Evolutionary conservation across 2,329 filamentous ascomycete genomes (phyloP).

Genomic region (Mariannaea elegans): DNA sequence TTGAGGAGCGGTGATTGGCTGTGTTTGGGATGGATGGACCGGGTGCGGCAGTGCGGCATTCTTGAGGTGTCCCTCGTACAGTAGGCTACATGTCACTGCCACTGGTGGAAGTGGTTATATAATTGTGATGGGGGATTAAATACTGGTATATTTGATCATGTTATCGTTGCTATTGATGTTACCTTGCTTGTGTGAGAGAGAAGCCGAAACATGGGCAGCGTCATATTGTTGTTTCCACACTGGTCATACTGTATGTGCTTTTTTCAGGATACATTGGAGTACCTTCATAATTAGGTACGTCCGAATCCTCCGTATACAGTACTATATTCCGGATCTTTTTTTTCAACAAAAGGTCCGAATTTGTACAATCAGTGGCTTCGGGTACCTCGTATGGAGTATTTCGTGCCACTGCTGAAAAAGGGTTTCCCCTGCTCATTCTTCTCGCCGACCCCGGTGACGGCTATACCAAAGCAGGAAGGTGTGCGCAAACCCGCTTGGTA

Average conservation of each 20-base stretch:
- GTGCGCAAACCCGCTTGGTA: constrained; percentile 16
- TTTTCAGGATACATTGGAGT: too few relatives aligned
- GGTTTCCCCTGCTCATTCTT: background rate
- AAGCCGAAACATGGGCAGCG: background rate
- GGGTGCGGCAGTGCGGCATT: constrained; percentile 23
- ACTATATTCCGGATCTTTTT: constrained; percentile 11
- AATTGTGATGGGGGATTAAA: too few relatives aligned
- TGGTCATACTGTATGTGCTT: too few relatives aligned
- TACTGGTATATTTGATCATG: too few relatives aligned
- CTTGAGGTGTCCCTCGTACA: background rate
- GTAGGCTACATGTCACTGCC: background rate
- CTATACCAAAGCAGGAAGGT: constrained; percentile 25
- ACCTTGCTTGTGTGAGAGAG: background rate
- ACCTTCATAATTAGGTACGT: too few relatives aligned
- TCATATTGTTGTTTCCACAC: too few relatives aligned
- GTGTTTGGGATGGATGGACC: constrained; percentile 19
- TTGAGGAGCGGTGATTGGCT: constrained; percentile 28
- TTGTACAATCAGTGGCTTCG: background rate
- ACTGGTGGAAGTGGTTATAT: background rate
- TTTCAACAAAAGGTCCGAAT: constrained; percentile 39
- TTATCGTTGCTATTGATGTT: background rate
- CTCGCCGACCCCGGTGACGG: constrained; percentile 14
- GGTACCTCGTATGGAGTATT: too few relatives aligned
- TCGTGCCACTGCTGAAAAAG: too few relatives aligned
- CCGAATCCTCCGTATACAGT: too few relatives aligned